These are phyloP conservation scores for Trichoderma erinaceum DNA, from an alignment of 495 filamentous ascomycete genomes.

Conservation along the genomic window DNA sequence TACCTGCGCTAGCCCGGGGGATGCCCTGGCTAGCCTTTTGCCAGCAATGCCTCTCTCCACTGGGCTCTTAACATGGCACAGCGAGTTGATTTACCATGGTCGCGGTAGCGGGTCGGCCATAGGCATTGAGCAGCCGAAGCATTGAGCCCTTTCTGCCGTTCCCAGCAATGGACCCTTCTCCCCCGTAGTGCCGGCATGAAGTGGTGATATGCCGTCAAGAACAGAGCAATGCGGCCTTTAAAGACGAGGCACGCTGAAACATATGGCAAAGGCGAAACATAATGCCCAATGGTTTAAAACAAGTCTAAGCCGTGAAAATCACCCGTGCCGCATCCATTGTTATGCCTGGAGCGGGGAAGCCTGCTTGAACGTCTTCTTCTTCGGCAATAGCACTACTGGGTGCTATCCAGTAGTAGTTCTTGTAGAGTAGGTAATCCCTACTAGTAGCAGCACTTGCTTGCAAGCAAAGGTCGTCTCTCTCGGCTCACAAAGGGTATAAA, in stretches of 20 bases:
- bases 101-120: constrained; percentile 10
- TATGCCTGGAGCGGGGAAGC: too few relatives aligned
- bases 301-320: not conserved
- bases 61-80: constrained; percentile 1
- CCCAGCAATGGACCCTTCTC: not conserved
- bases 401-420: too few relatives aligned
- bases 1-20: constrained; percentile 9
- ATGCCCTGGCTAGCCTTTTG: constrained; percentile 11
- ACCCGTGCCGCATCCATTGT: too few relatives aligned
- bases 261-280: not conserved
- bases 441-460: too few relatives aligned
- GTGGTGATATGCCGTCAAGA: not conserved
- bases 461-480: not conserved
- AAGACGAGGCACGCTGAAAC: constrained; percentile 8
- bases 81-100: constrained; percentile 1
- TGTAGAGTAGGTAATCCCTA: too few relatives aligned
- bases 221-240: not conserved
- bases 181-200: not conserved
- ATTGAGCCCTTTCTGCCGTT: constrained; percentile 7
- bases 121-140: constrained; percentile 7
- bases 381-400: too few relatives aligned
- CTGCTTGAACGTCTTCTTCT: too few relatives aligned
- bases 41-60: constrained; percentile 3
- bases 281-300: not conserved
- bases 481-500: not conserved